Base-by-base conservation (phyloP, 305 asterid species). In the Fraxinus greggii region DNA sequence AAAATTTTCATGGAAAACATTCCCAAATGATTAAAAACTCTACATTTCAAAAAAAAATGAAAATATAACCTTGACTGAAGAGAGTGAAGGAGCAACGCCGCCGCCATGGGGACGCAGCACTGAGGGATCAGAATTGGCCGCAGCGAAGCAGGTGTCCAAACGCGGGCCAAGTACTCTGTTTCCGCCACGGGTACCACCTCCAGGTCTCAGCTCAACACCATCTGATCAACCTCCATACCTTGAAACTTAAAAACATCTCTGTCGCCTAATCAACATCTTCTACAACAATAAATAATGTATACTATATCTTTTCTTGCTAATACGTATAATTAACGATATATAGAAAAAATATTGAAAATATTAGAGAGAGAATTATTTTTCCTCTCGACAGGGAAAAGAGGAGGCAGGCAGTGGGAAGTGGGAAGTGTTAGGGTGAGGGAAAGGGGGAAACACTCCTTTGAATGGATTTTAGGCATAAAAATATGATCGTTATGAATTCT, bases 111-210 rank as follows among this genome's bases (percentile, higher is more conserved):
- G 83, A 23, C 90, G 88, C 72, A 87, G 76, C 40, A 72, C 75
- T 28, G 81, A 77, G 45, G 77, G 86, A 83, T 89, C 89, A 45
- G 89, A 83, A 77, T 76, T 83, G 31, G 54, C 67, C 12, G 86
- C 45, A 38, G 13, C 45, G 45, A 38, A 79, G 3, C 87, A 83
- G 78, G 86, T 24, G 15, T 84, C 86, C 26, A 88, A 86, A 79
- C 91, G 87, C 75, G 91, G 87, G 26, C 87, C 91, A 76, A 84
- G 76, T 76, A 85, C 76, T 84, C 89, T 86, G 83, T 85, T 83
- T 67, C 84, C 81, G 28, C 88, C 85, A 42, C 89, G 84, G 77
- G 63, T 51, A 3, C 63, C 63, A n/a, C 63, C 23, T 51, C 63
- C 23, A 13, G 63, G 63, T 13, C 63, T 51, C 63, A 51, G 63